Evolutionary conservation across 306 rosid species (phyloP).

Genomic region (Quercus rubra): DNA sequence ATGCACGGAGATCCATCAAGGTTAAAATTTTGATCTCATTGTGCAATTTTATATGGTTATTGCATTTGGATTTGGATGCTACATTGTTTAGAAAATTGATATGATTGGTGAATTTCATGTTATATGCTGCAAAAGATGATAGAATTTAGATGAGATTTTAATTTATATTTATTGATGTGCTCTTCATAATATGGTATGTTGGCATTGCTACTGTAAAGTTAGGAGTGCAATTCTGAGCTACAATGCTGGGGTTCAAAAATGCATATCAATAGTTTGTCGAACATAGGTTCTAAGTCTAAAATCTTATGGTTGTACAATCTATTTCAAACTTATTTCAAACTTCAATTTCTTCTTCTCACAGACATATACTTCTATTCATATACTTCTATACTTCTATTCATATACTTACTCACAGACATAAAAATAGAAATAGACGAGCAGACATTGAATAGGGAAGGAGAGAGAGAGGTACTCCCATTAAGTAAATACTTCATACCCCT

Average conservation of each 20-base stretch:
- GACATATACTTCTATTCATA: too few relatives aligned
- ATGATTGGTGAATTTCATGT: neutral
- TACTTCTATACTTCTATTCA: too few relatives aligned
- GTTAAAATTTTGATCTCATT: slow-evolving; percentile 30
- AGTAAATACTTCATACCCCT: too few relatives aligned
- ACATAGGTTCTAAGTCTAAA: neutral
- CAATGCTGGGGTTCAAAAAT: neutral
- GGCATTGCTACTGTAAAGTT: neutral
- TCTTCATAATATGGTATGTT: neutral
- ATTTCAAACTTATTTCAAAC: too few relatives aligned
- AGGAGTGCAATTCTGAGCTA: neutral
- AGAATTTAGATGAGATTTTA: neutral
- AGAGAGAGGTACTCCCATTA: too few relatives aligned
- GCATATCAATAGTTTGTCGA: neutral
- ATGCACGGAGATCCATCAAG: slow-evolving; percentile 88
- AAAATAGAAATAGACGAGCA: too few relatives aligned
- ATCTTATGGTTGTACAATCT: neutral
- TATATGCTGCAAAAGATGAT: neutral
- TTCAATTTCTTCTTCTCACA: too few relatives aligned
- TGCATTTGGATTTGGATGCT: neutral
- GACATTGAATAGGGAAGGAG: too few relatives aligned
- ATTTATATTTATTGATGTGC: neutral
- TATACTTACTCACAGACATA: too few relatives aligned
- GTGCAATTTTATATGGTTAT: slow-evolving; percentile 10
- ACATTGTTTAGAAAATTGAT: neutral